Evolutionary conservation across 441 rosid genomes (phyloP).

Genomic region (Biscutella laevigata): DNA sequence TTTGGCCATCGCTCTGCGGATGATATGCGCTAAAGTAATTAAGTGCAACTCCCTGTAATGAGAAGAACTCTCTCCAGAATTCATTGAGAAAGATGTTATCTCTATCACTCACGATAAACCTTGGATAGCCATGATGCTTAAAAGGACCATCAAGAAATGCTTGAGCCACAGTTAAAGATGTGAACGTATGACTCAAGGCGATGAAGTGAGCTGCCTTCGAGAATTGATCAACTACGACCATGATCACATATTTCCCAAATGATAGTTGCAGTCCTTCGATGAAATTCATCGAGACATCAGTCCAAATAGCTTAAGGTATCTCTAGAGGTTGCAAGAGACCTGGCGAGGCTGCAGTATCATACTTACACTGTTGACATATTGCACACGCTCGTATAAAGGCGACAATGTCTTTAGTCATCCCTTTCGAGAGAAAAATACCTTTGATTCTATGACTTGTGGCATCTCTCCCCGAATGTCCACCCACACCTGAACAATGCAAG

Average conservation of each 20-base stretch:
- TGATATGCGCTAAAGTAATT: no score
- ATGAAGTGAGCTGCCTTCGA: neutral
- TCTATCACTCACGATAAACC: accelerated
- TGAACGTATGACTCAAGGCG: neutral
- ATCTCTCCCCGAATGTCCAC: neutral
- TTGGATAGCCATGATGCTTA: neutral
- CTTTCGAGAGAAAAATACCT: no score
- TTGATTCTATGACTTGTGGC: neutral
- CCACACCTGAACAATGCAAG: neutral
- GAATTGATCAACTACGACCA: neutral
- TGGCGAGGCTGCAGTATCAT: neutral
- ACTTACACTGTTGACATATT: neutral
- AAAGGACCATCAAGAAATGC: neutral
- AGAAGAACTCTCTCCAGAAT: no score
- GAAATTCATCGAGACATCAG: neutral
- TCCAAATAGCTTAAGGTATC: neutral
- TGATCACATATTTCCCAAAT: accelerated
- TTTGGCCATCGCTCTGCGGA: no score
- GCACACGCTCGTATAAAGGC: no score
- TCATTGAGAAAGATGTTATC: no score
- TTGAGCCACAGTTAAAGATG: neutral
- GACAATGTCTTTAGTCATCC: no score
- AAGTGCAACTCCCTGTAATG: no score
- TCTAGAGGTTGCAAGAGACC: neutral
- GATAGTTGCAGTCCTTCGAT: accelerated